Evolutionary conservation across 129 eudicot genomes (phyloP).

Genomic region (Artemisia argyi): DNA sequence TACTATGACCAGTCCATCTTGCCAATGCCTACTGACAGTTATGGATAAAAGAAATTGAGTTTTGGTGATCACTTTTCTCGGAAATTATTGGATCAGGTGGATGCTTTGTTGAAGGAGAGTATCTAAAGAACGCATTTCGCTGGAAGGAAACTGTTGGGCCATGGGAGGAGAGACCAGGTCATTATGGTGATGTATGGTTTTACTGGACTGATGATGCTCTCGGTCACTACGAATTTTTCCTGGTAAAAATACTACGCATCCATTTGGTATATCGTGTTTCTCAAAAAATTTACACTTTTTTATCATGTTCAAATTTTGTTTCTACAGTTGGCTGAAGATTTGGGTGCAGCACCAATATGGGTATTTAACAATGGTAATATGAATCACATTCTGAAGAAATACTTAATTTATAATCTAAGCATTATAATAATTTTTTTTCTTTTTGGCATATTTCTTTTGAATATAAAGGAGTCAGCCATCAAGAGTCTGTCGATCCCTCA

Average conservation of each 20-base stretch:
- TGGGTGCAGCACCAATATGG: constrained; percentile 93
- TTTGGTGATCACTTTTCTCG: not conserved
- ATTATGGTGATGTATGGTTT: constrained; percentile 93
- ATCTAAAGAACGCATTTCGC: constrained; percentile 84
- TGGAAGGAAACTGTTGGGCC: constrained; percentile 99
- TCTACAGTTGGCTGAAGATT: constrained; percentile 87
- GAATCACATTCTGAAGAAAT: constrained; percentile 9
- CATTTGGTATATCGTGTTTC: not conserved
- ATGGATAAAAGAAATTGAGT: not conserved
- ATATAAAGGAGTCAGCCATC: constrained; percentile 65
- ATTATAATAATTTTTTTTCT: not conserved
- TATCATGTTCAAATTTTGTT: constrained; percentile 8
- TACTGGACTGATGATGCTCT: constrained; percentile 99
- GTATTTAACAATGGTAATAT: constrained; percentile 87
- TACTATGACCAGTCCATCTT: constrained; percentile 1
- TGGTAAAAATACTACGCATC: constrained; percentile 37
- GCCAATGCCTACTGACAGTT: not conserved
- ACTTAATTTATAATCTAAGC: not conserved
- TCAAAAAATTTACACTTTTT: not conserved
- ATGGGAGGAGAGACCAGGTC: constrained; percentile 98
- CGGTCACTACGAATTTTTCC: constrained; percentile 87
- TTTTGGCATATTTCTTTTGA: constrained; percentile 12
- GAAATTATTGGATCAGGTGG: constrained; percentile 58
- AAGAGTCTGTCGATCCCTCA: constrained; percentile 75
- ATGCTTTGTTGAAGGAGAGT: constrained; percentile 92